Evolutionary conservation across 192 early-diverging fungal species (phyloP), one percentile per base, ranked within the genome.

Genomic region (Allomyces macrogynus): DNA sequence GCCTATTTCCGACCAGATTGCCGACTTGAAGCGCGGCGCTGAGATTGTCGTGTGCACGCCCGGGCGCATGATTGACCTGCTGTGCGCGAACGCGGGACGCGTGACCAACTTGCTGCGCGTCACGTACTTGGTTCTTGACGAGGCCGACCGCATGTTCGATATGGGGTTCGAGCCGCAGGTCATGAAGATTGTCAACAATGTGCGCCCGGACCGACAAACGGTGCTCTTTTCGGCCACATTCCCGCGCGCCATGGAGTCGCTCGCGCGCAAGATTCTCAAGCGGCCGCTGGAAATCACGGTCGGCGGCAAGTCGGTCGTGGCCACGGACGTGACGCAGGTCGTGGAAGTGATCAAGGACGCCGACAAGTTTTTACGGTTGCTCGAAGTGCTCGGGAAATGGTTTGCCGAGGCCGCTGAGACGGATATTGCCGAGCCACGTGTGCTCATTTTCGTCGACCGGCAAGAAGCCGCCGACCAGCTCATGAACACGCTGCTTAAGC

Each of bases 81-180:
- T 93, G 62, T 85, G 84, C 73, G 89, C 89, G 61, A 91, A 91
- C 69, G 84, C 87, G 42, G 90, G 89, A 10, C 80, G 86, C 49
- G 86, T 93, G n/a, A 89, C 87, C 60, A 91, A 90, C 70, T 75
- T 95, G 69, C 77, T 79, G 61, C 78, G 89, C 63, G 89, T 94
- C 44, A 97, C 94, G 1, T 95, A 95, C 71, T 70, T 97, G 76
- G 92, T 99, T 7, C 82, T 99, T 61, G 96, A 99, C 74, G 96
- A 94, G 75, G 92, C 92, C 4, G 91, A 87, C 73, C 83, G 89
- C 68, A 97, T 99, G 93, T 95, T 99, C 78, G 93, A 97, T 73
- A 89, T 95, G 87, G 96, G 94, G 14, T 99, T 99, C 70, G 93
- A 95, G 72, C 92, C 91, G 27, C 92, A 95, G 72, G 92, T 99